These are phyloP conservation scores for Floccularia luteovirens DNA, from an alignment of 768 basidiomycete species.

Conservation along the genomic window DNA sequence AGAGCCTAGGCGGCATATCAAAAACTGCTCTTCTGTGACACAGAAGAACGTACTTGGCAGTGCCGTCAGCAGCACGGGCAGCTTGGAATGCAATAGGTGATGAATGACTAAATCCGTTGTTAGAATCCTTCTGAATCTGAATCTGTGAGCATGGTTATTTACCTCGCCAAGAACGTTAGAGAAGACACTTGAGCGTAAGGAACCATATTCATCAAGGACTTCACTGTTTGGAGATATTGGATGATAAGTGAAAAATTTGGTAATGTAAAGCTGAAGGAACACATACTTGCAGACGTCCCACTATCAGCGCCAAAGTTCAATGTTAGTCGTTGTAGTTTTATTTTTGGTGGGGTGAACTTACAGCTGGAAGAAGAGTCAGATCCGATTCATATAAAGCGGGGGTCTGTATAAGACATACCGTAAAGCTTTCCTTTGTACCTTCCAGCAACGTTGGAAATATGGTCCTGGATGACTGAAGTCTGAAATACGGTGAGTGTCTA, in stretches of 20 bases:
- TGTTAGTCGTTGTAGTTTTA: too few species aligned
- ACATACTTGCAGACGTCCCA: slow-evolving; percentile 30
- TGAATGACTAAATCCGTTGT: slow-evolving; percentile 21
- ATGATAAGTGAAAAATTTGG: slow-evolving; percentile 11
- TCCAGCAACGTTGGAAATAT: slow-evolving; percentile 30
- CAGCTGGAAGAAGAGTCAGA: slow-evolving; percentile 2
- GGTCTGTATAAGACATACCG: too few species aligned
- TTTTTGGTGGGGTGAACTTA: slow-evolving; percentile 5
- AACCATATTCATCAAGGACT: slow-evolving; percentile 38
- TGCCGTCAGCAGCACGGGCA: slow-evolving; percentile 34
- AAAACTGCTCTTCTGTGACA: neutral
- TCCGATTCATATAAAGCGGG: too few species aligned
- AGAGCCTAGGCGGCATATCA: slow-evolving; percentile 16
- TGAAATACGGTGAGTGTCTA: slow-evolving; percentile 2
- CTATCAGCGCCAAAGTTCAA: slow-evolving; percentile 9
- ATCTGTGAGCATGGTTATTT: neutral
- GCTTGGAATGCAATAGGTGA: slow-evolving; percentile 38
- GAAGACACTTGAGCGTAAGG: slow-evolving; percentile 30
- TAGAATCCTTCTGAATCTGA: slow-evolving; percentile 1
- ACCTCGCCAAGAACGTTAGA: slow-evolving; percentile 31
- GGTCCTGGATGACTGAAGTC: slow-evolving; percentile 28
- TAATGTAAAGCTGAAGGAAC: slow-evolving; percentile 1
- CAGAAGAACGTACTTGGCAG: slow-evolving; percentile 20
- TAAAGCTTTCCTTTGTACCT: slow-evolving; percentile 34
- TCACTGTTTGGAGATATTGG: slow-evolving; percentile 21